Evolutionary conservation across 768 basidiomycete species (phyloP), one percentile per base, ranked within the genome.

Genomic region (Mycena rosella): DNA sequence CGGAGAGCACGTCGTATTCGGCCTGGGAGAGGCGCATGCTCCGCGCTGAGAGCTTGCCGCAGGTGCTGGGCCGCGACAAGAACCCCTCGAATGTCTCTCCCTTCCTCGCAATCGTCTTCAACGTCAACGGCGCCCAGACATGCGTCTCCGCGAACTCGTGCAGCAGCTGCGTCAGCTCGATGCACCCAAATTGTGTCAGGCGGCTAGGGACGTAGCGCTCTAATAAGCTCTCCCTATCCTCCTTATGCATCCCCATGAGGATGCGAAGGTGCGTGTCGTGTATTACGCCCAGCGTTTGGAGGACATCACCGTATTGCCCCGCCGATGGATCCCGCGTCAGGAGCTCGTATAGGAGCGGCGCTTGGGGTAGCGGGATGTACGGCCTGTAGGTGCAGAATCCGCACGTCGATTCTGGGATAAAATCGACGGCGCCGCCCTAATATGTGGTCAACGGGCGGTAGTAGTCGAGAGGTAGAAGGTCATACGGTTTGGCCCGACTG

Each of bases 251-350:
- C 13, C 63, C 63, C 13, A 58, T 14, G 18, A 65, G 27, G 20
- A 65, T n/a, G 0, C 63, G 55, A 0, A 65, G n/a, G 14, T 65
- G 63, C 8, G 2, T 27, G 55, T 65, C 48, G n/a, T n/a, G 3
- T 0, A 29, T 10, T 14, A 65, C 52, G 4, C 63, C 63, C 2
- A 40, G 17, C 0, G 56, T 58, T 17, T 51, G 48, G 18, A 65
- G 52, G 1, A 65, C 13, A 30, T 65, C 56, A n/a, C 9, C 18
- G 34, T 55, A 63, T 4, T 56, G 13, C 1, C 32, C 51, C 2
- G 49, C 29, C 30, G n/a, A n/a, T n/a, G 26, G 2, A 30, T 62
- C 38, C 18, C 36, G 1, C 17, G 26, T 27, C 4, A 63, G 32
- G 13, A 55, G 4, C 5, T 48, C 45, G 11, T 2, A 29, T 1